phyloP scores from a whole-genome alignment of 129 eudicot genomes.

The Chrysanthemum makinoi region DNA sequence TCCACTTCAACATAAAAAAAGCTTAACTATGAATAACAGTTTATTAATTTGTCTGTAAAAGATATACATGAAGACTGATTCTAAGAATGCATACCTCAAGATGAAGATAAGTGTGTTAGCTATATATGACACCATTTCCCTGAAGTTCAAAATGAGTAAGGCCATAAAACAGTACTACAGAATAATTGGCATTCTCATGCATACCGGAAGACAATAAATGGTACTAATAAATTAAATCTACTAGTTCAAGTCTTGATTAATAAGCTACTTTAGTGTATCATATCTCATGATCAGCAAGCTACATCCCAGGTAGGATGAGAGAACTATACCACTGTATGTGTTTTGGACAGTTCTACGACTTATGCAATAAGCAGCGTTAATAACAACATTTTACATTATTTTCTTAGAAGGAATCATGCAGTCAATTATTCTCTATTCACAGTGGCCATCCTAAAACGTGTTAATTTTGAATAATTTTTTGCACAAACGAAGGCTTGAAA shows the following conservation, averaged over 20 bases:
- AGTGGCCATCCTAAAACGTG: not conserved
- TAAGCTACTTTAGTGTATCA: not conserved
- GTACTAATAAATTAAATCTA: not conserved
- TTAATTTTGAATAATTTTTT: not conserved
- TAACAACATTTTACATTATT: not conserved
- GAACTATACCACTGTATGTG: too few species aligned
- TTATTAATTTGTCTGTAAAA: constrained; percentile 1
- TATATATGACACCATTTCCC: constrained; percentile 98
- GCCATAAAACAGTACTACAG: constrained; percentile 24
- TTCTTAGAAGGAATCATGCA: not conserved
- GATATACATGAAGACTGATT: not conserved
- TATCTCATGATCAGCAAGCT: not conserved
- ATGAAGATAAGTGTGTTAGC: constrained; percentile 94
- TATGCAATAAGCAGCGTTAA: not conserved
- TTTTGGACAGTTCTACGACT: not conserved
- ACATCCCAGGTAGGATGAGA: not conserved
- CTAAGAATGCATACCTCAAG: constrained; percentile 56
- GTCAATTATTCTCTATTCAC: not conserved
- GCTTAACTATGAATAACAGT: not conserved
- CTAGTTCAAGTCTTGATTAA: not conserved
- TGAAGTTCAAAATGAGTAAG: constrained; percentile 35
- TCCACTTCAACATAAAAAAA: constrained; percentile 55
- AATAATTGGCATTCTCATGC: constrained; percentile 12
- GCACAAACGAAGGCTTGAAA: not conserved
- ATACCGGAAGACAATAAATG: not conserved